Conservation (phyloP, 169 alveolate species). For the Plasmodium adleri region DNA sequence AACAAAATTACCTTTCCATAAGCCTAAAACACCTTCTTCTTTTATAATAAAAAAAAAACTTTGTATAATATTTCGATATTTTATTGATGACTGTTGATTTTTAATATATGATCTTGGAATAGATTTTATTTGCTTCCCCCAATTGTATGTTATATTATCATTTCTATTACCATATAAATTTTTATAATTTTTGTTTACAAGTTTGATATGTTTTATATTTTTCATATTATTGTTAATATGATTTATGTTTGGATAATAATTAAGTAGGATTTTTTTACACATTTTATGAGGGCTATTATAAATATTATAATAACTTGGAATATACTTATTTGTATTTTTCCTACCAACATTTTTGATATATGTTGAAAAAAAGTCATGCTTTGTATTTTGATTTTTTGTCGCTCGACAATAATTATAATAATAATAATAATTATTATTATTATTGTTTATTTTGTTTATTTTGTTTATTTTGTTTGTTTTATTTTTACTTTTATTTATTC, state of each 20-base stretch:
- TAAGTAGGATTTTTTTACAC: constrained; percentile 31
- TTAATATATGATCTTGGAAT: too few relatives aligned
- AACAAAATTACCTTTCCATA: constrained; percentile 90
- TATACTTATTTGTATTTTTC: neutral
- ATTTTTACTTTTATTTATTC: constrained; percentile 26
- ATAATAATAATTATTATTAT: neutral
- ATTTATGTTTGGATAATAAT: constrained; percentile 6
- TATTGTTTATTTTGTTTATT: constrained; percentile 4
- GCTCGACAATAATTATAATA: too few relatives aligned
- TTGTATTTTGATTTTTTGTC: too few relatives aligned
- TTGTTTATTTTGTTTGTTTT: constrained; percentile 17
- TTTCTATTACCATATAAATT: constrained; percentile 5
- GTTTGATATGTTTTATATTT: neutral
- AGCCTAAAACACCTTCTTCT: constrained; percentile 89
- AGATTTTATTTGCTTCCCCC: too few relatives aligned
- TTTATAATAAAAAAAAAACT: constrained; percentile 82
- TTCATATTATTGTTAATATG: constrained; percentile 20
- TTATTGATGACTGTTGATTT: neutral
- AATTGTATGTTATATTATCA: constrained; percentile 11
- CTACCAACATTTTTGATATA: neutral
- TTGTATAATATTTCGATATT: constrained; percentile 83
- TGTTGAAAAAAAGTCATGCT: neutral
- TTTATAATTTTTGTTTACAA: constrained; percentile 1
- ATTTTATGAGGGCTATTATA: constrained; percentile 18
- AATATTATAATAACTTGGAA: constrained; percentile 10